phyloP scores from a whole-genome alignment of 2,329 filamentous ascomycete species.

The Cordyceps farinosa region DNA sequence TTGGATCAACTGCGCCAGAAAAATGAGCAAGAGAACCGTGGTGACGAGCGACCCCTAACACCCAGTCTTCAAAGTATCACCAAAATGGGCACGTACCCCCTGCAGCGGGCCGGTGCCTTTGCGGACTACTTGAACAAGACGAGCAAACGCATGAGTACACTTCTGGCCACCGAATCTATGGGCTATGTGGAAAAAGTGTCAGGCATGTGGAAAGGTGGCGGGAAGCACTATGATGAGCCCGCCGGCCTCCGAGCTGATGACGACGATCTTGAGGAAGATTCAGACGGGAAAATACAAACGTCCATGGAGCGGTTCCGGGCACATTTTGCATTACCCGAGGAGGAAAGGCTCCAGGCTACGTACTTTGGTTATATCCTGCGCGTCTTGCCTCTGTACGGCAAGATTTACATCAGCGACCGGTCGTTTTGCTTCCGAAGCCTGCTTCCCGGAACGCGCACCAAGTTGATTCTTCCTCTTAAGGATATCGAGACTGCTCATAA shows the following conservation, averaged over 20 bases:
- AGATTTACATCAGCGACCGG: constrained; percentile 87
- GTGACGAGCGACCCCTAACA: constrained; percentile 25
- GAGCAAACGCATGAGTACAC: constrained; percentile 74
- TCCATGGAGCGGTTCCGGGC: constrained; percentile 79
- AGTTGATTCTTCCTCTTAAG: constrained; percentile 83
- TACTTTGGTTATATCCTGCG: constrained; percentile 93
- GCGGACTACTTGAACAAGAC: constrained; percentile 78
- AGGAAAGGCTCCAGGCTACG: constrained; percentile 79
- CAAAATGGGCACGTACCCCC: constrained; percentile 67
- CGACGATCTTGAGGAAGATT: constrained; percentile 52
- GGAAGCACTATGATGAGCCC: constrained; percentile 77
- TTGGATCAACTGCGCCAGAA: constrained; percentile 8
- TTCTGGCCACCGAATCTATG: constrained; percentile 88
- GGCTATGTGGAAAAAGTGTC: constrained; percentile 96
- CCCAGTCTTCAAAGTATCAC: constrained; percentile 51
- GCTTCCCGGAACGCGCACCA: constrained; percentile 83
- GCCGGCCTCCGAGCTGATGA: constrained; percentile 51
- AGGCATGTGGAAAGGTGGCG: constrained; percentile 91
- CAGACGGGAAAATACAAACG: constrained; percentile 61
- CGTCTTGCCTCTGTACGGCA: constrained; percentile 88
- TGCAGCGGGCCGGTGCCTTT: constrained; percentile 78
- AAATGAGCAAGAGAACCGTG: background rate
- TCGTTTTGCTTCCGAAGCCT: constrained; percentile 92
- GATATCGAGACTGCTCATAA: constrained; percentile 93
- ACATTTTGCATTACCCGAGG: constrained; percentile 83